Evolutionary conservation across 2,329 filamentous ascomycete genomes (phyloP), one percentile per base, ranked within the genome.

Genomic region (Sclerotinia glacialis): DNA sequence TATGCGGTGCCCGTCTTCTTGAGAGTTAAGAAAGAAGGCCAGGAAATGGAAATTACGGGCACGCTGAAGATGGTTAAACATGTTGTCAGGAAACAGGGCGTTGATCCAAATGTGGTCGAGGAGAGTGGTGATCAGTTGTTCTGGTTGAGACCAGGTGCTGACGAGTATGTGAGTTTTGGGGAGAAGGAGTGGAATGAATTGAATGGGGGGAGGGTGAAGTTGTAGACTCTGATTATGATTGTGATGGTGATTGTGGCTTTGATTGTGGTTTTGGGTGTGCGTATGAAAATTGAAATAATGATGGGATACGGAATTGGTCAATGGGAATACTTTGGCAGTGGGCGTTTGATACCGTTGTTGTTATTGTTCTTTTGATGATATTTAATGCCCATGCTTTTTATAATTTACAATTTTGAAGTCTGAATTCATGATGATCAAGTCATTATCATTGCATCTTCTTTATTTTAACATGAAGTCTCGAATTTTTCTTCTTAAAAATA

Each of bases 61-160:
- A 97, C 92, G 58, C 90, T 92, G 74, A 97, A 97, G 82, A 91
- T 96, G 79, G 89, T 93, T 78, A 97, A 97, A 78, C 86, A 89
- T 69, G 78, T 80, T 0, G 76, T 96, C 70, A 82, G 91, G n/a
- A 81, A 82, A 2, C 84, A 93, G 69, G 92, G 93, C 0, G 90
- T 94, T 0, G 85, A 91, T 72, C 90, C 89, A 0, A 77, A 74
- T 5, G 85, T 85, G 72, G 79, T 83, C 1, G 70, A 70, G 1
- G 69, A 66, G 6, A 61, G 44, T 46, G 55, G 55, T 6, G 84
- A 86, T 31, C 76, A 78, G 47, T 46, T 89, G 55, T 89, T 80
- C 72, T 73, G 88, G 69, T 84, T 83, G 89, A 84, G 82, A 72
- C 83, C 81, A 0, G 84, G 85, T 34, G 83, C 81, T 0, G 84